Percentiles rank a stretch among this genome's conserved stretches.
phyloP scores from a whole-genome alignment of 805 yeast genomes.

The Isabelozyma gotoi region DNA sequence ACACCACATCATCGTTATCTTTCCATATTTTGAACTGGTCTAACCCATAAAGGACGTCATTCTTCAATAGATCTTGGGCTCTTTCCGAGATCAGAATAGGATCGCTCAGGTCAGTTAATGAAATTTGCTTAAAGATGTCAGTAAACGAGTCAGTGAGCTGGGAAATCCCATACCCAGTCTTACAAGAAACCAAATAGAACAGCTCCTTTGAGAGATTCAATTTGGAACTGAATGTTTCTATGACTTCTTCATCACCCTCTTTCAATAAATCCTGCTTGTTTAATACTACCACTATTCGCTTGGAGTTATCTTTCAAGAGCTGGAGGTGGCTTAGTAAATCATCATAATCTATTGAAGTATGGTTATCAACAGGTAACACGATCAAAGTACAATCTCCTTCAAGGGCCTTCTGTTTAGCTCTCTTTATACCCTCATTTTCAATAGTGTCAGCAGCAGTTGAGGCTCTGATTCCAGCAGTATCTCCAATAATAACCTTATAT shows the following conservation, averaged over 20 bases:
- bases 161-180: conserved; percentile 53
- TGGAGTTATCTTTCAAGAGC: conserved; percentile 22
- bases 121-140: conserved; percentile 44
- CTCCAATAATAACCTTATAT: conserved; percentile 78
- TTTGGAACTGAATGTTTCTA: conserved; percentile 4
- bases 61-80: conserved; percentile 67
- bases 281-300: conserved; percentile 44
- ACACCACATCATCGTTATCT: conserved; percentile 64
- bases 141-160: conserved; percentile 45
- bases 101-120: conserved; percentile 51
- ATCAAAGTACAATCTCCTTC: conserved; percentile 70
- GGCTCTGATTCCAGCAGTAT: conserved; percentile 87
- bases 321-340: conserved; percentile 42
- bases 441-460: conserved; percentile 49
- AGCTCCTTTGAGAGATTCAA: conserved; percentile 11
- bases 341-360: conserved; percentile 18
- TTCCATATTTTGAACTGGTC: conserved; percentile 56
- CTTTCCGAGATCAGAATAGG: conserved; percentile 76
- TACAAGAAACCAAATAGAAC: conserved; percentile 57
- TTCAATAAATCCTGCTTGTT: conserved; percentile 60
- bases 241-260: conserved; percentile 13
- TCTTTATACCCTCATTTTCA: conserved; percentile 76
- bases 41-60: conserved; percentile 77
- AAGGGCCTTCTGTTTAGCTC: conserved; percentile 63
- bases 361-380: conserved; percentile 52